A percentile compares a stretch with the other conserved stretches of the same genome.
Conservation (phyloP, 495 filamentous ascomycete species). For the Aspergillus funiculosus region DNA sequence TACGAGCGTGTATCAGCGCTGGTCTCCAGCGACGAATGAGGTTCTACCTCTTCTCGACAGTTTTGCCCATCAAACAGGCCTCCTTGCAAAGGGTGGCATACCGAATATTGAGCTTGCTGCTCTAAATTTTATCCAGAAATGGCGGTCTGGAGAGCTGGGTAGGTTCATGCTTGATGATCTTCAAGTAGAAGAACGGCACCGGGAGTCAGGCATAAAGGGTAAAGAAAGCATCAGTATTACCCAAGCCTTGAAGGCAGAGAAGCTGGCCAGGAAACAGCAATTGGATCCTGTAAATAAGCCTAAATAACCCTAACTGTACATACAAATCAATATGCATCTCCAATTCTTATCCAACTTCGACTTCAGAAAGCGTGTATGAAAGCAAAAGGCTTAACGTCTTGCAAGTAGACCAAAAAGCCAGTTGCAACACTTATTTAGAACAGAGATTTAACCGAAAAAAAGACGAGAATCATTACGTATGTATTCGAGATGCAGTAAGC, state of each 20-base stretch:
- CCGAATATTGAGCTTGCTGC: conserved; percentile 70
- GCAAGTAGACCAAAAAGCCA: conserved; percentile 1
- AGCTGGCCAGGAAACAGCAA: conserved; percentile 29
- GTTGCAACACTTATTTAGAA: background rate
- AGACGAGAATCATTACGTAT: conserved; percentile 8
- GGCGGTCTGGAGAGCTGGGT: conserved; percentile 71
- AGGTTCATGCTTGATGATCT: conserved; percentile 77
- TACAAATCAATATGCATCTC: conserved; percentile 10
- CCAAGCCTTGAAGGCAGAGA: conserved; percentile 39
- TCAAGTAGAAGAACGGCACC: conserved; percentile 45
- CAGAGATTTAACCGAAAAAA: background rate
- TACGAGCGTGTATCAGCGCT: conserved; percentile 54
- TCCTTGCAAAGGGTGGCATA: conserved; percentile 66
- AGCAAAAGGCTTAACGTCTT: no score
- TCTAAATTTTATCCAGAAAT: conserved; percentile 77
- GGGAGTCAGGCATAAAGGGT: conserved; percentile 36
- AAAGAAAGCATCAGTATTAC: conserved; percentile 36
- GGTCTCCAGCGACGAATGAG: conserved; percentile 76
- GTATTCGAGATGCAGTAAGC: conserved; percentile 5
- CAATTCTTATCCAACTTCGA: background rate
- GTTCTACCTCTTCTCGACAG: conserved; percentile 59
- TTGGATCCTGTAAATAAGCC: conserved; percentile 15
- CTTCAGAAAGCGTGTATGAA: no score
- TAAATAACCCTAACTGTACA: conserved; percentile 13
- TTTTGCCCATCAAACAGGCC: conserved; percentile 67